Evolutionary conservation across 176 grass and related monocot genomes (phyloP), one percentile per base, ranked within the genome.

Genomic region (Typha latifolia): DNA sequence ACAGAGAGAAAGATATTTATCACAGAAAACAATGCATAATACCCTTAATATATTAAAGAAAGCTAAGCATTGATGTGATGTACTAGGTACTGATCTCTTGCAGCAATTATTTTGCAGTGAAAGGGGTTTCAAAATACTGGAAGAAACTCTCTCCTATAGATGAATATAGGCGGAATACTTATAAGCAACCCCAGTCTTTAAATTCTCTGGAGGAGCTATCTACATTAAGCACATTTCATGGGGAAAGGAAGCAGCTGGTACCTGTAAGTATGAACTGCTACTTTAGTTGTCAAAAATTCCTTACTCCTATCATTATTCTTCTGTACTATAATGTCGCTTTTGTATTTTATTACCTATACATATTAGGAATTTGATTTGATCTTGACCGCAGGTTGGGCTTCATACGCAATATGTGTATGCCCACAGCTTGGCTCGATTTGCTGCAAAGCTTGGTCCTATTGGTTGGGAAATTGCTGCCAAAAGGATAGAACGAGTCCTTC

Each of bases 401-500:
- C 86, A 82, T 64, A 62, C 84, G 64, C 83, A 79, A 61, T 74
- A 90, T 57, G 76, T 73, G 9, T 99, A 90, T 59, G 66, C 89
- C 24, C 62, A 73, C 34, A 99, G 95, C 68, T 71, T 99, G 62
- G 89, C 89, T 68, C 83, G 84, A 51, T 99, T 87, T 82, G 86
- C 89, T 69, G 78, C 89, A 1, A 70, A 83, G 14, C 79, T 99
- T 62, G 75, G 95, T 6, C 84, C 86, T 31, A 19, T 80, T 21
- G 86, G 70, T 23, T 99, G 95, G 95, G 77, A 90, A 77, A 74
- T 93, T 71, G 89, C 79, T 22, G 84, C 78, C 7, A 85, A 68
- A 63, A 51, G 76, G 67, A 99, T 99, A 69, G 79, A 93, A 23
- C 63, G 26, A 32, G 66, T 69, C 31, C 84, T 99, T 49, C 77